Evolutionary conservation across 176 grass and related monocot genomes (phyloP), one percentile per base, ranked within the genome.

Genomic region (Bolboschoenus planiculmis): DNA sequence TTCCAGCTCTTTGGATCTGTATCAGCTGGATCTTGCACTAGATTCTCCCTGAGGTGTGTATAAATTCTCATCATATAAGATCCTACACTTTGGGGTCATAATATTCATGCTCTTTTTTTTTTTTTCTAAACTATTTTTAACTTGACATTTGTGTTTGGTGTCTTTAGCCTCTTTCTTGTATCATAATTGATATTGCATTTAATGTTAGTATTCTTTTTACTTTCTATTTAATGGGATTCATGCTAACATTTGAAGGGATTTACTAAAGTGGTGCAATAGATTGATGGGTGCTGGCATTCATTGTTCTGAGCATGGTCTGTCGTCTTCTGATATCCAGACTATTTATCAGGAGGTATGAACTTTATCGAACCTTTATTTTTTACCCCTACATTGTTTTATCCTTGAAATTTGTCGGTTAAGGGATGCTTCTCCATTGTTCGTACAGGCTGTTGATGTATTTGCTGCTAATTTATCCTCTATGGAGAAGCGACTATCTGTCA

Each of bases 261-360:
- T 97, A 74, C 88, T 97, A 71, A 97, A 97, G 83, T 97, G 92
- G 95, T 97, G 92, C 84, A 94, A 94, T 85, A 94, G 95, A 91
- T 90, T 94, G 83, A 68, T 68, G 59, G 88, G 85, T 58, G 57
- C 47, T 34, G 72, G 86, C 88, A 47, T 94, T 29, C 87, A 81
- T 67, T 85, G 78, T 86, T 85, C 87, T 68, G 85, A 85, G 26
- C 31, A 67, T 48, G 81, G 88, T 55, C 81, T 97, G 80, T 48
- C 87, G 79, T 81, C 78, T 79, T 85, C 79, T 74, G 82, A 82
- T 47, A 82, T 68, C 57, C 86, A 88, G 87, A 87, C 85, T 82
- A 94, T 97, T 67, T 91, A 88, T 85, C 82, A 85, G 58, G 95
- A 97, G 95, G 95, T 97, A 73, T 86, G 67, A 1, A 23, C 54